Base-by-base conservation (phyloP, 768 basidiomycete species). In the Lentinula sp. region DNA sequence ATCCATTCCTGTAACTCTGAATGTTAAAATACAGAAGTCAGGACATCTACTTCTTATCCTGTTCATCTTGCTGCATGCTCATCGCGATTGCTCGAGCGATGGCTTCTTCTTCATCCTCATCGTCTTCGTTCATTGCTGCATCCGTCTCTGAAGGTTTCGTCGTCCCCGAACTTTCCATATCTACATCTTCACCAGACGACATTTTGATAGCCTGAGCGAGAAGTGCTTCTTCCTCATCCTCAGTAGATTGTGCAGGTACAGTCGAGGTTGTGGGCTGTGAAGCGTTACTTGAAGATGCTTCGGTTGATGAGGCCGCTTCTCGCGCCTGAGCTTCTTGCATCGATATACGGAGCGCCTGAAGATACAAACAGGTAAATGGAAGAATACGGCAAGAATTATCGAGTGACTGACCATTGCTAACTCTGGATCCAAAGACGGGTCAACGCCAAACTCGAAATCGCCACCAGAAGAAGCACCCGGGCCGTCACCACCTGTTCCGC, bases 391-490 rank as follows among this genome's bases (percentile, higher is more conserved):
- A 35, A 45, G 18, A 59, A 39, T 15, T 8, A 31, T 58, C 55
- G 23, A 9, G 21, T 28, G 4, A 72, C 82, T 62, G 60, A 93
- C 95, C 93, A 98, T 94, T 2, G 97, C 96, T 51, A 99, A 80
- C 71, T 98, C 96, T 0, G 96, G 96, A 70, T 98, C 96, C 62
- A 98, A 80, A 70, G 86, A 93, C 4, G 97, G 96, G 73, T 98
- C 97, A 4, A 99, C 88, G 55, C 91, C 92, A 66, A 94, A 95
- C 69, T 93, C 93, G 66, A 91, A 94, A 67, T 78, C 78, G 53
- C 78, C 80, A 23, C 67, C 74, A 16, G 68, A 71, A 28, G 76
- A 77, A 4, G 80, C 74, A 37, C 77, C 78, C 23, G 80, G 80
- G 18, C 79, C 78, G 21, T 71, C 80, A 51, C 78, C 84, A 23